Evolutionary conservation across 140 eudicot genomes (phyloP), one percentile per base, ranked within the genome.

Genomic region (Anethum foeniculum): DNA sequence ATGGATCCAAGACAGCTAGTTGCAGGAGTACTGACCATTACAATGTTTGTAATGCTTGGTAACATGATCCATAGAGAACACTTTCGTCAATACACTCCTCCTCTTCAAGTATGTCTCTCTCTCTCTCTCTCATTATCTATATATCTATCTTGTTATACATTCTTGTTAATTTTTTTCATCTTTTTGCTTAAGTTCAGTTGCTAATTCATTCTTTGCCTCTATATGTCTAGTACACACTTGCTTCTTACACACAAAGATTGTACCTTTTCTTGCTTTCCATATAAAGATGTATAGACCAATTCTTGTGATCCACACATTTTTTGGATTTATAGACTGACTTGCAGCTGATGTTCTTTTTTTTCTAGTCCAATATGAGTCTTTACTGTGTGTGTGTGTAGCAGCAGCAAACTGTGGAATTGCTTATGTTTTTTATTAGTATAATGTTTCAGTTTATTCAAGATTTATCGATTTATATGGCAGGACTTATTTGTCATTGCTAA

Each of bases 11-110:
- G 98, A 34, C 99, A 96, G 65, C 86, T 92, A 52, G 77, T 96
- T 75, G 99, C 99, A 30, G 98, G 96, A 34, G 86, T 96, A 4
- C 88, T 96, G 36, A 96, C 99, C n/a, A 49, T 91, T 28, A 88
- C 99, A 41, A 93, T 96, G 99, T 96, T 95, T 81, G 86, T 91
- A 16, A 96, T 93, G 98, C 98, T 96, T 41, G 99, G 94, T 2
- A 77, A 93, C 84, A 96, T 96, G 99, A 84, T 96, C 74, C 93
- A 93, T 81, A 87, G 96, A n/a, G 91, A 96, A 72, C 99, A 96
- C 84, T 91, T 89, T n/a, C 28, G 49, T 68, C 91, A 93, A 80
- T 43, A 15, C 44, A 38, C 76, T 71, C 76, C 98, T 81, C 81
- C 44, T 27, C 30, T 77, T 78, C 88, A 82, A 41, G 97, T 89